A percentile compares a stretch with the other conserved stretches of the same genome.
These are phyloP conservation scores for Suillus discolor DNA, from an alignment of 768 basidiomycete genomes.

Conservation along the genomic window DNA sequence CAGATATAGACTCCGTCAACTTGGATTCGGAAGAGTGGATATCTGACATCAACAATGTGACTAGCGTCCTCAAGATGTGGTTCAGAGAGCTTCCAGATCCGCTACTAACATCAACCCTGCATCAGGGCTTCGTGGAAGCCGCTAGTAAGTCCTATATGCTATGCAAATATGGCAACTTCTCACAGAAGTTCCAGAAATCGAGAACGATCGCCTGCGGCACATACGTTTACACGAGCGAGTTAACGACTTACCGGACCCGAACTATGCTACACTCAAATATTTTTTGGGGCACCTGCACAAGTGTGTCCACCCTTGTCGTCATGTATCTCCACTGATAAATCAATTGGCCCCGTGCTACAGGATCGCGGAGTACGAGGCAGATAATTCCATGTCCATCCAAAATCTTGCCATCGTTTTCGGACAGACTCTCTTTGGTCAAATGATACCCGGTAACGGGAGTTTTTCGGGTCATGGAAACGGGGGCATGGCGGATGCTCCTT, in stretches of 20 bases:
- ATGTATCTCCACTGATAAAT: constrained; percentile 2
- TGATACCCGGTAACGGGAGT: constrained; percentile 45
- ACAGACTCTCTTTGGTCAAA: constrained; percentile 89
- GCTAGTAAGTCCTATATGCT: constrained; percentile 64
- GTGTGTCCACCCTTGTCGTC: constrained; percentile 43
- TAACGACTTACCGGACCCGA: constrained; percentile 97
- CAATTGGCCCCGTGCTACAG: constrained; percentile 39
- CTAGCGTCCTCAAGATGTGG: constrained; percentile 96
- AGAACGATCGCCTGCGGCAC: constrained; percentile 93
- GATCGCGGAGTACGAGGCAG: constrained; percentile 69
- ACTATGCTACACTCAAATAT: constrained; percentile 95
- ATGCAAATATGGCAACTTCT: neutral
- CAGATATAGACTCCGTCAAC: constrained; percentile 87
- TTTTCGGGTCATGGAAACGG: constrained; percentile 49
- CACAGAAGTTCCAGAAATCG: constrained; percentile 58
- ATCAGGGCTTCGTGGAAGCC: constrained; percentile 94
- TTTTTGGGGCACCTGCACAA: constrained; percentile 92
- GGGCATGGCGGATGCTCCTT: constrained; percentile 68
- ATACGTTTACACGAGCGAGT: constrained; percentile 96
- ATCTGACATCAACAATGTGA: constrained; percentile 92
- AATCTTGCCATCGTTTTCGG: constrained; percentile 98
- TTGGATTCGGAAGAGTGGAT: constrained; percentile 90
- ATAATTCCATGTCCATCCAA: constrained; percentile 91
- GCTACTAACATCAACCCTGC: constrained; percentile 77
- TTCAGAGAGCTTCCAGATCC: constrained; percentile 95